Base-by-base conservation (phyloP, 768 basidiomycete species). In the Boletus rex-veris region DNA sequence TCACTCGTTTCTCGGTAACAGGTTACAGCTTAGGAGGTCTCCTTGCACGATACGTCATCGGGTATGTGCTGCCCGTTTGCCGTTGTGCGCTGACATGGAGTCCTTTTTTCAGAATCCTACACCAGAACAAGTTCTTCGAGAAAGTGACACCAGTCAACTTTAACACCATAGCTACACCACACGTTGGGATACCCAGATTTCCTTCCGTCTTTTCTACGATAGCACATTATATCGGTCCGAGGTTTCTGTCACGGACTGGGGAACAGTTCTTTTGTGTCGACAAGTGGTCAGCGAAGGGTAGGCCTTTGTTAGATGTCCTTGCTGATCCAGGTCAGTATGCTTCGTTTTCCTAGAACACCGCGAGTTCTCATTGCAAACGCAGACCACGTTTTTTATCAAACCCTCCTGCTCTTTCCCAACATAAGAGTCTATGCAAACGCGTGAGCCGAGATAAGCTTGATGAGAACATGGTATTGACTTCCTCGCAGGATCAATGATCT, bases 1-100 rank as follows among this genome's bases (percentile, higher is more conserved):
- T 94, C 6, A 79, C 78, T 53, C 79, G 80, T 31, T 85, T 93
- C 62, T 90, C 88, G 11, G 74, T 87, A 5, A 82, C 81, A 3
- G 92, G 92, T 2, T 94, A 95, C 69, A 79, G 77, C 36, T 76
- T 95, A 11, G 93, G 93, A 2, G 93, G 93, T 1, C 77, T 95
- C 3, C 74, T 95, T 9, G 82, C 88, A 15, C 84, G 92, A 15
- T 93, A 92, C 67, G 77, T 86, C 37, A 73, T 92, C 47, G 91
- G 87, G 79, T 83, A 54, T 61, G 75, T 68, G 18, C 15, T 9
- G n/a, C 18, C n/a, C 33, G 16, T 24, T 45, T 8, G 26, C 18
- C 40, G 3, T 11, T 24, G 30, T 15, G 50, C 54, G 41, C 33
- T 54, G 49, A 62, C 31, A n/a, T 18, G 15, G 19, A 4, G 30